Evolutionary conservation across 192 early-diverging fungal species (phyloP).

Genomic region (Rhizophagus clarus): DNA sequence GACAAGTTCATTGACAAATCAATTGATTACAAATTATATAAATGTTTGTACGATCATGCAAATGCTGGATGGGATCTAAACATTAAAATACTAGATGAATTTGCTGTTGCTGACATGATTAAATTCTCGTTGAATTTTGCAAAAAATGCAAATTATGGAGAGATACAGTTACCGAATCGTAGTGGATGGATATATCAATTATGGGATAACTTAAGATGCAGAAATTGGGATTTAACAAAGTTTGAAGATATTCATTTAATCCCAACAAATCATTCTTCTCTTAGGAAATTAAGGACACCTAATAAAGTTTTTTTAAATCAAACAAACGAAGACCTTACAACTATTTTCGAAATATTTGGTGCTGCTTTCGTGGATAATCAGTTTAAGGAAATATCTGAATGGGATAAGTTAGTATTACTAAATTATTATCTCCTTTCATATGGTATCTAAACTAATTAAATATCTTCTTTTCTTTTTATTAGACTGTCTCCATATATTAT

Average conservation of each 20-base stretch:
- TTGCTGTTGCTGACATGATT: neutral
- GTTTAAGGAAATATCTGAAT: neutral
- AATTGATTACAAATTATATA: neutral
- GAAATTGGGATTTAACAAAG: neutral
- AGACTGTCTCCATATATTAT: neutral
- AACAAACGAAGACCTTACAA: neutral
- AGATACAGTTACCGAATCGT: neutral
- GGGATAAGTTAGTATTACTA: neutral
- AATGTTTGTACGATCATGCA: neutral
- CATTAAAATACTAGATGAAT: neutral
- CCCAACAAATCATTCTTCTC: neutral
- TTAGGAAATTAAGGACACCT: neutral
- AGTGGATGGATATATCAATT: slow-evolving; percentile 16
- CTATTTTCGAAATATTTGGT: neutral
- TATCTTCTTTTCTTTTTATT: neutral
- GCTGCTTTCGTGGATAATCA: neutral
- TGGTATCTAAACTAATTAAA: neutral
- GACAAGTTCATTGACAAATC: neutral
- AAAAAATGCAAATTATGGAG: neutral
- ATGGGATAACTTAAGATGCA: neutral
- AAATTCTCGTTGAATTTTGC: neutral
- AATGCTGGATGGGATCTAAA: neutral
- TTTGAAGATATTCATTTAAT: slow-evolving; percentile 11
- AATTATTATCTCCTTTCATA: neutral
- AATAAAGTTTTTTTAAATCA: slow-evolving; percentile 10